Base-by-base conservation (phyloP, 352 stramenopile genomes). In the Pythium oligandrum region DNA sequence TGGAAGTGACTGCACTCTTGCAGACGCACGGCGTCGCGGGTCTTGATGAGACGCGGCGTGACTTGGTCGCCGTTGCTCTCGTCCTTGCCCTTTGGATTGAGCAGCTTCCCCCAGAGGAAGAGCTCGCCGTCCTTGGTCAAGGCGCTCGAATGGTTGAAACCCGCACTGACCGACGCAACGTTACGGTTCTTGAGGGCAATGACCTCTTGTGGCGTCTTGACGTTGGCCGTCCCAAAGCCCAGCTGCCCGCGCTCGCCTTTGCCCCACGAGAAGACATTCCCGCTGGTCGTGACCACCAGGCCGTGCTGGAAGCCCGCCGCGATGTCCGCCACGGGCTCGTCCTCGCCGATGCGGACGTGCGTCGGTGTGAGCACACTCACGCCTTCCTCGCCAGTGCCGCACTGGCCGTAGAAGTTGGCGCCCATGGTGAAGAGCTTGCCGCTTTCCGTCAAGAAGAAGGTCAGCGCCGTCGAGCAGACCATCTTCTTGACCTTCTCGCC, bases 1-100 rank as follows among this genome's bases (percentile, higher is more conserved):
- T 94, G 84, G 58, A 94, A 94, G 48, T 92, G 82, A 47, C 82
- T 94, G 60, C 81, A 87, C 64, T 86, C 59, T 33, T 86, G 57
- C 43, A 85, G 59, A 34, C 70, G 74, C n/a, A 94, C 76, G 35
- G 75, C 65, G 11, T 85, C 82, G 36, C 71, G 83, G 43, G 80
- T 91, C 51, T 68, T 71, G 44, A 94, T 71, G 37, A 89, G 70
- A 31, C 84, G 71, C 38, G 84, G 84, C 17, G 68, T 82, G 51
- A 91, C 68, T 55, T 94, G 84, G 48, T 94, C 84, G 38, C 70
- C 71, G 40, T 75, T 69, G 40, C 59, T 83, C 44, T 86, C 73
- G 1, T 59, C 61, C 53, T 85, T 86, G 49, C 75, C 75, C 49
- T 87, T 73, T 8, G 75, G 67, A 40, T 90, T 84, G 8, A 93